phyloP scores from a whole-genome alignment of 306 rosid species.

The Psophocarpus tetragonolobus region DNA sequence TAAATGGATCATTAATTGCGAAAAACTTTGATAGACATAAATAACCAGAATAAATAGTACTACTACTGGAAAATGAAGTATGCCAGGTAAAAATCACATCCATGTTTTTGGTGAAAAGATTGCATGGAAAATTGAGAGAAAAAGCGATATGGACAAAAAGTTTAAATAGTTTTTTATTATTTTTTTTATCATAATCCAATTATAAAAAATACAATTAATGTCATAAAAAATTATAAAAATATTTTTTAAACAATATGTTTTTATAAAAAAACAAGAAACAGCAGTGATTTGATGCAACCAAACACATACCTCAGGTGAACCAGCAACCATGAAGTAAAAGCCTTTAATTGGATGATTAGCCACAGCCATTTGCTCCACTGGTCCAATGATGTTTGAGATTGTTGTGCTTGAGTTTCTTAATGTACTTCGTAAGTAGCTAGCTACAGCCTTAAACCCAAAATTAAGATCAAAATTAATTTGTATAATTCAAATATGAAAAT shows the following conservation, averaged over 20 bases:
- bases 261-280: too few relatives aligned
- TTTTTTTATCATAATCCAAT: too few relatives aligned
- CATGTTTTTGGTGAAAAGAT: neutral
- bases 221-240: too few relatives aligned
- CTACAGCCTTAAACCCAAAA: slow-evolving; percentile 37
- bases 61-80: neutral
- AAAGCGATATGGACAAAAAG: too few relatives aligned
- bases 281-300: too few relatives aligned
- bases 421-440: slow-evolving; percentile 40
- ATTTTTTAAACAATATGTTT: too few relatives aligned
- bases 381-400: slow-evolving; percentile 54
- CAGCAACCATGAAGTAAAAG: slow-evolving; percentile 43
- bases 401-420: slow-evolving; percentile 49
- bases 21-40: neutral
- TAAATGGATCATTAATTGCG: neutral
- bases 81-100: neutral
- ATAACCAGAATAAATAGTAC: too few relatives aligned
- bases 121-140: too few relatives aligned
- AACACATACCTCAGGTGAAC: slow-evolving; percentile 53
- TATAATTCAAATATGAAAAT: too few relatives aligned
- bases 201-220: too few relatives aligned
- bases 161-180: too few relatives aligned
- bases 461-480: neutral
- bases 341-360: slow-evolving; percentile 48
- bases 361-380: slow-evolving; percentile 54